These are phyloP conservation scores for Aspergillus cristatus DNA, from an alignment of 495 filamentous ascomycete genomes.

Conservation along the genomic window DNA sequence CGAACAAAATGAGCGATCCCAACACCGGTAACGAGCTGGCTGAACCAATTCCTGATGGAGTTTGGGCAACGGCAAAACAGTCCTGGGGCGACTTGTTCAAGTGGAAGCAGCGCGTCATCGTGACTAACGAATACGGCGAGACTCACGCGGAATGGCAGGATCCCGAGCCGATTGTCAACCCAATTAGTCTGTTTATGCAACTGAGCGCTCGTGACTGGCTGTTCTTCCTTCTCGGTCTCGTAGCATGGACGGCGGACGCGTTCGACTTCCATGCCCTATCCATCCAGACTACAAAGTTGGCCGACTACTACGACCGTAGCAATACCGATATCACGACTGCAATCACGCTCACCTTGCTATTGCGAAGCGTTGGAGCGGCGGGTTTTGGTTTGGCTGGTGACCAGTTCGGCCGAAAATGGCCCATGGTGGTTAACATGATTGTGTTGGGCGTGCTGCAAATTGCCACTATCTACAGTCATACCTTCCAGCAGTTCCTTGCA, in stretches of 20 bases:
- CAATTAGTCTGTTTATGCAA: conserved; percentile 49
- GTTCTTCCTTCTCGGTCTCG: conserved; percentile 55
- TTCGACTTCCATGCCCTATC: conserved; percentile 73
- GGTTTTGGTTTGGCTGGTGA: conserved; percentile 66
- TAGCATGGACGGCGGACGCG: conserved; percentile 60
- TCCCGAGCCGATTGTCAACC: conserved; percentile 51
- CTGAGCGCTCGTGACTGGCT: conserved; percentile 49
- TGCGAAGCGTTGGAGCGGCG: conserved; percentile 61
- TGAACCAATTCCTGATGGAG: conserved; percentile 50
- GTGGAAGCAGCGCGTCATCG: conserved; percentile 57
- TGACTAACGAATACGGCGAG: conserved; percentile 48
- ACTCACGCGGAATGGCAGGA: conserved; percentile 47
- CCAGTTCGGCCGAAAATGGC: conserved; percentile 70
- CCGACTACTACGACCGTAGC: conserved; percentile 51
- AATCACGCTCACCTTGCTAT: conserved; percentile 64
- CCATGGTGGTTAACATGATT: conserved; percentile 67
- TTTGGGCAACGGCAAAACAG: conserved; percentile 49
- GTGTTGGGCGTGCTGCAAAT: conserved; percentile 57
- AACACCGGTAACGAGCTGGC: conserved; percentile 35
- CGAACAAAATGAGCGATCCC: too few species aligned
- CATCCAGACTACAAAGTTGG: conserved; percentile 59
- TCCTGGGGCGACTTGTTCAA: conserved; percentile 52
- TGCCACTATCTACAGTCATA: conserved; percentile 59
- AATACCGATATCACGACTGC: conserved; percentile 64
- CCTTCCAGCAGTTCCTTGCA: conserved; percentile 59